Evolutionary conservation across 805 yeast species (phyloP), one percentile per base, ranked within the genome.

Genomic region (Kuraishia molischiana): DNA sequence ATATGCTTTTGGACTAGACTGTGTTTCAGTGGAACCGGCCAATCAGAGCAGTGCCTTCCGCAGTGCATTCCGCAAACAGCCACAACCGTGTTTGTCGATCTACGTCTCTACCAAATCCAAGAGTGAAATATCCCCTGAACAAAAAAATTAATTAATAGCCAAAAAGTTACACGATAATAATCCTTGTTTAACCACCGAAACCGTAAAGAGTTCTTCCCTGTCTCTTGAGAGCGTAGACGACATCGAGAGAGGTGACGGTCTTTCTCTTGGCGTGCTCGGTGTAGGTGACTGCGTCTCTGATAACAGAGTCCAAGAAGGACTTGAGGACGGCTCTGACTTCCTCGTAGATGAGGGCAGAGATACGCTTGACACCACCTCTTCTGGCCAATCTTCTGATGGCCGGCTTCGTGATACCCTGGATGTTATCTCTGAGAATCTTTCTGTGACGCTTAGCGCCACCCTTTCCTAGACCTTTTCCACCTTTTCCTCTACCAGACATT

Each of bases 361-460:
- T 90, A 85, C 97, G 95, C 83, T 90, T 90, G 63, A 90, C 97
- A 89, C 97, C 97, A 74, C 97, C 97, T 85, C 97, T 86, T 82
- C 97, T 90, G 37, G 97, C 97, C 59, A 90, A 83, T 85, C 97
- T 90, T 77, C 98, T 87, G 64, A 90, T 90, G 62, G 98, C 98
- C 64, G 98, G 98, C 79, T 90, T 90, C 48, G 98, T 90, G 65
- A 90, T 90, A 77, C 98, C 98, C 74, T 89, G 97, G 55, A 90
- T 89, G 90, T 90, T 90, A 70, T 92, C 98, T 79, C 97, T 89
- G 53, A 89, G 77, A 70, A 90, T 85, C 85, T 89, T 89, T 81
- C 97, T 86, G 87, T 90, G 98, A 72, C 98, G 87, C 81, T 90
- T 90, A 60, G 98, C 98, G 76, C 98, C 98, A 74, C 97, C 97